phyloP scores from a whole-genome alignment of 345 rosid species.

The Populus pruinosa region DNA sequence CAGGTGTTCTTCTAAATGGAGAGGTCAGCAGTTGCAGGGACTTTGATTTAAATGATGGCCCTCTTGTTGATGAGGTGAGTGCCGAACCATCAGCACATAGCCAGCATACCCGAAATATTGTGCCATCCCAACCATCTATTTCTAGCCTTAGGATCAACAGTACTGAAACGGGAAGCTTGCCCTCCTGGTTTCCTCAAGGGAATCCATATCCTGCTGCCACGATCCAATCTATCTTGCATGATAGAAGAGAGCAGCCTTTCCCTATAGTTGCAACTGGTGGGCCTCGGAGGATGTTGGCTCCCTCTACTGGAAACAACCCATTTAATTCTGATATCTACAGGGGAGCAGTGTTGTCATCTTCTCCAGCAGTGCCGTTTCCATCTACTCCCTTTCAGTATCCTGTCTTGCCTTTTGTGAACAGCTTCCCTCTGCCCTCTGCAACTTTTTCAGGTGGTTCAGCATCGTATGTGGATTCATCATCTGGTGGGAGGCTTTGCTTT shows the following conservation, averaged over 20 bases:
- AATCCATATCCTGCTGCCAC: constrained; percentile 54
- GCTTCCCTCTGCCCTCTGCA: constrained; percentile 56
- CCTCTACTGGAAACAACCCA: constrained; percentile 49
- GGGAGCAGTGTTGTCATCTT: constrained; percentile 65
- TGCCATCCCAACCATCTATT: constrained; percentile 49
- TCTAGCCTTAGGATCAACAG: constrained; percentile 47
- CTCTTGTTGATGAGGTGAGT: constrained; percentile 49
- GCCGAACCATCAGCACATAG: constrained; percentile 45
- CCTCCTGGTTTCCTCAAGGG: constrained; percentile 66
- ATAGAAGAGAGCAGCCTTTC: constrained; percentile 62
- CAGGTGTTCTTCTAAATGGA: constrained; percentile 33
- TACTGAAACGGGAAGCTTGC: constrained; percentile 49
- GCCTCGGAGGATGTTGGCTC: constrained; percentile 60
- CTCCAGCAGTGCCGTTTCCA: constrained; percentile 71
- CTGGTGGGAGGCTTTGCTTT: constrained; percentile 60
- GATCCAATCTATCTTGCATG: constrained; percentile 58
- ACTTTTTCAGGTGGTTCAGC: constrained; percentile 65
- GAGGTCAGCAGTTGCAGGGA: constrained; percentile 47
- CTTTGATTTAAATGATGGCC: constrained; percentile 91
- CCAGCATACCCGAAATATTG: constrained; percentile 43
- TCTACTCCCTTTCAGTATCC: constrained; percentile 79
- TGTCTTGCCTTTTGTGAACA: constrained; percentile 49
- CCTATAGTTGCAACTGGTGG: constrained; percentile 53
- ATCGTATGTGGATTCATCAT: constrained; percentile 60
- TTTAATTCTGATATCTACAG: constrained; percentile 61